Base-by-base conservation (phyloP, 1,284 basidiomycete genomes). In the Leccinum pachyderme region DNA sequence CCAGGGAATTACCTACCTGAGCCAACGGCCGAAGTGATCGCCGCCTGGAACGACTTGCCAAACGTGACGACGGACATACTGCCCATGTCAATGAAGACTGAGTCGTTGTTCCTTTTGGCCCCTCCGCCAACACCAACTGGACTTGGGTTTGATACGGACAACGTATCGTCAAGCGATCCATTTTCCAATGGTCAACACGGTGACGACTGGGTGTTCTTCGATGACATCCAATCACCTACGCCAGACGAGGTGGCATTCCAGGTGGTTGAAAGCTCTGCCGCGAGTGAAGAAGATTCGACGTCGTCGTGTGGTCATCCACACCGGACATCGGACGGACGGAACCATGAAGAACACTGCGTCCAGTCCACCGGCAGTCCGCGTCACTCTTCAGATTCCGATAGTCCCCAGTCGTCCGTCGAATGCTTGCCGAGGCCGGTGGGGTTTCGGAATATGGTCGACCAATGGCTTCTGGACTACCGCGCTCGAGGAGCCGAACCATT, bases 81-180 rank as follows among this genome's bases (percentile, higher is more conserved):
- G 22, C 39, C 65, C 5, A 48, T 51, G 52, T 54, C 52, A 2
- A 44, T 52, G 48, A 53, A 55, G 45, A 39, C 53, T 2, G 46
- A 27, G 6, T 3, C 32, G n/a, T 9, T 44, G 13, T 52, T 49
- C 32, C 55, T 47, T 43, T 52, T 28, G 24, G 55, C 55, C 9
- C 63, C 69, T 37, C 66, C 64, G 8, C 54, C 62, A 12, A 70
- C 61, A 12, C 64, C 66, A 43, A 54, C 52, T 1, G 39, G n/a
- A 28, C 3, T 33, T 5, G 18, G 32, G 9, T 56, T 52, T 11
- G 51, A 54, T n/a, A 3, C 7, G 32, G 52, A 63, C 41, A 55
- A 47, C 11, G 43, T 47, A n/a, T 15, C 44, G 1, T 39, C 46
- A 13, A 51, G 51, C 13, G 46, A 53, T 25, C 32, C 43, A 5